Conservation (phyloP, 2,329 filamentous ascomycete genomes). For the Zarea fungicola region DNA sequence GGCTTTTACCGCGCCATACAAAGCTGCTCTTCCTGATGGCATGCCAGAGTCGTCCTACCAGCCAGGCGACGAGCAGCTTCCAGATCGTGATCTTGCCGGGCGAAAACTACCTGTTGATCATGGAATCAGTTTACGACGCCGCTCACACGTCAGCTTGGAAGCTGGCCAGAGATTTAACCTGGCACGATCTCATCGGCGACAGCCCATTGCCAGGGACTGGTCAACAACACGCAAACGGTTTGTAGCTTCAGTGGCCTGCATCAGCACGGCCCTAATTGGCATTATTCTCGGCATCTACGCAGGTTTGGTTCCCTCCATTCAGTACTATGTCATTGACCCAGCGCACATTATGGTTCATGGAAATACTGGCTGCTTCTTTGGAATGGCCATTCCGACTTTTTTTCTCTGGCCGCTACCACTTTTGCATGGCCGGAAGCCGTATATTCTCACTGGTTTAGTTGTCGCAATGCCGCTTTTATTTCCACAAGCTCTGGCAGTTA, state of each 20-base stretch:
- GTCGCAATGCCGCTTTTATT: constrained; percentile 69
- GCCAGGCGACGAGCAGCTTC: constrained; percentile 20
- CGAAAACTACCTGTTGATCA: constrained; percentile 25
- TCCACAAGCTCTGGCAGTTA: constrained; percentile 66
- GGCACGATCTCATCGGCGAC: constrained; percentile 49
- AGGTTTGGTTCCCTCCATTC: constrained; percentile 72
- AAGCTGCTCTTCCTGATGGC: background rate
- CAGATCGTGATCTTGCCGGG: constrained; percentile 21
- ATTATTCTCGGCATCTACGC: constrained; percentile 70
- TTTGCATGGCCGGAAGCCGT: constrained; percentile 72
- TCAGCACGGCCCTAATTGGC: constrained; percentile 67
- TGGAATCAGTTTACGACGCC: constrained; percentile 41
- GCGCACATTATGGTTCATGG: constrained; percentile 64
- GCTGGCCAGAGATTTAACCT: constrained; percentile 48
- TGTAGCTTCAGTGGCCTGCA: constrained; percentile 62
- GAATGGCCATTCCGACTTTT: constrained; percentile 64
- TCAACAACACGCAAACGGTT: constrained; percentile 61
- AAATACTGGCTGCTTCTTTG: constrained; percentile 67
- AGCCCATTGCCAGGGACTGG: constrained; percentile 70
- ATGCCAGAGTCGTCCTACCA: constrained; percentile 13
- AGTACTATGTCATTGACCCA: constrained; percentile 69
- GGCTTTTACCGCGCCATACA: background rate
- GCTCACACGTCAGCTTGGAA: constrained; percentile 49
- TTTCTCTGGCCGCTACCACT: constrained; percentile 70
- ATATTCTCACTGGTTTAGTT: constrained; percentile 63